Evolutionary conservation across 177 flowering plant species (phyloP), one percentile per base, ranked within the genome.

Genomic region (Vitis hybrid): DNA sequence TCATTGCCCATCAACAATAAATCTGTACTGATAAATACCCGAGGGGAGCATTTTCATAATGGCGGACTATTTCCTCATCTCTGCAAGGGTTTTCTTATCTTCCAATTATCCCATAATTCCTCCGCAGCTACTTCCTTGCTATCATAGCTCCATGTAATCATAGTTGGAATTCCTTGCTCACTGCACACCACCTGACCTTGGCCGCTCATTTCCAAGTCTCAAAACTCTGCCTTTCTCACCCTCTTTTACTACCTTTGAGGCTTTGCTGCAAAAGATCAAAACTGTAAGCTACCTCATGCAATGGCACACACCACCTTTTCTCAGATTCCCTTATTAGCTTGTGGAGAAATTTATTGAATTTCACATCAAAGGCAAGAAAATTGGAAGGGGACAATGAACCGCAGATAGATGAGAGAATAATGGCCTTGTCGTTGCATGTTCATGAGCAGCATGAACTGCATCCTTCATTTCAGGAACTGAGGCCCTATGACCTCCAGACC

Each of bases 331-430:
- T 26, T 26, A 26, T 26, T 26, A 26, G 26, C 26, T 26, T 0
- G 26, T 26, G 26, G 26, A 26, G 26, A 26, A 26, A 26, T 26
- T 26, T 26, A 26, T 26, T 26, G 2, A 26, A 26, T 26, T 26
- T 26, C 26, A 26, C 0, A 26, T 26, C 26, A 89, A 93, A 21
- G 97, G 94, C 63, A 93, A 80, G 0, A 97, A 97, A 64, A 95
- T 80, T 1, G 98, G 97, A 57, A 95, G 96, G 76, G 99, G 98
- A 65, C 91, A 85, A 31, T 29, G 86, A 63, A 93, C 74, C n/a
- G 76, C 83, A 1, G 98, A 93, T 10, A 95, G 72, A 77, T 93
- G 90, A 56, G 89, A 88, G 81, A 90, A 87, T 77, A 56, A 70
- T 12, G 99, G 97, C 68, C 78, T 79, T 39, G 72, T 51, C 0